Base-by-base conservation (phyloP, 1,284 basidiomycete species). In the Cryptococcus sp. region DNA sequence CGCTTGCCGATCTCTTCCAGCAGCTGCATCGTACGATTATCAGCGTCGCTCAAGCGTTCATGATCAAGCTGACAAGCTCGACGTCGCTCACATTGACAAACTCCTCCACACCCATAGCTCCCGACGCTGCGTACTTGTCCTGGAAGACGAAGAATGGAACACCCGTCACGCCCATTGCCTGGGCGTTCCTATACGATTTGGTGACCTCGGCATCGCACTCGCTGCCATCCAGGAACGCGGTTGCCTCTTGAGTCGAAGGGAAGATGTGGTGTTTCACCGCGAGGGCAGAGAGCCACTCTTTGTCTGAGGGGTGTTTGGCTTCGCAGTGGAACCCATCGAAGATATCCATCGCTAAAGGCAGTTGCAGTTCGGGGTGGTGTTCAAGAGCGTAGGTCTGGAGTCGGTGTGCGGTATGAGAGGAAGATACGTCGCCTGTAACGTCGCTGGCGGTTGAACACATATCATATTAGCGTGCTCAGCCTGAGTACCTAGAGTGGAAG, bases 131-230 rank as follows among this genome's bases (percentile, higher is more conserved):
- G 52, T 73, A 79, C 59, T 75, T 78, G 48, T 70, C 71, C 52
- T 79, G 68, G 47, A 79, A 71, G 13, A 78, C 73, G 42, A 80
- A 79, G 72, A 81, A 82, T 4, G 81, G 80, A 0, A 82, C 80
- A n/a, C 80, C 80, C 0, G 72, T 73, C 47, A 82, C 78, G 5
- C 80, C 79, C 45, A 75, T 59, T 19, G 60, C 57, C 50, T 70
- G 66, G 15, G 76, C 76, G 1, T 54, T 55, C 30, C 54, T 52
- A 64, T 77, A 78, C 7, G 63, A 68, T 59, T 69, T 65, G 54
- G 68, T 70, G 15, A 78, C 74, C 56, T 77, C 71, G 38, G 61
- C 56, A 58, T 76, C 71, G 46, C 60, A 72, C 23, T 66, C 70
- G n/a, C 66, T 50, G n/a, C 63, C 59, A 13, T 69, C 60, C 38